A percentile compares a stretch with the other conserved stretches of the same genome.
Evolutionary conservation across 495 filamentous ascomycete genomes (phyloP).

Genomic region (Evernia prunastri): DNA sequence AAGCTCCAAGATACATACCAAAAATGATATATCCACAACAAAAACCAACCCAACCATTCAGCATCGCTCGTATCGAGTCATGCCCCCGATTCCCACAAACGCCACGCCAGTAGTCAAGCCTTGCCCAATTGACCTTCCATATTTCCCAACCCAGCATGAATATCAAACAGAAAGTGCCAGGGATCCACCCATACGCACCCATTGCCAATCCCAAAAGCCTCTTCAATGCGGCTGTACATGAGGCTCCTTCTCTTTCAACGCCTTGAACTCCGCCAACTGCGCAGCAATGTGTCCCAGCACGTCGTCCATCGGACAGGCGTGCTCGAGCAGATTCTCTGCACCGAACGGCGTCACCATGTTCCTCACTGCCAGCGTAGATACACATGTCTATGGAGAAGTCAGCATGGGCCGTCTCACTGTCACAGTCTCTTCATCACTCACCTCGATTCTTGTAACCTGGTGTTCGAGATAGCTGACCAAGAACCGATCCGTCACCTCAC

Average conservation of each 20-base stretch:
- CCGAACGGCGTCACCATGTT: slow-evolving; percentile 54
- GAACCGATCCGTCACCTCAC: slow-evolving; percentile 80
- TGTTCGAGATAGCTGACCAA: slow-evolving; percentile 85
- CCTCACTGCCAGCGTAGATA: slow-evolving; percentile 59
- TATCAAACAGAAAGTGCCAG: neutral
- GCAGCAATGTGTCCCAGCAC: slow-evolving; percentile 43
- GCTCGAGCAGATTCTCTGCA: slow-evolving; percentile 40
- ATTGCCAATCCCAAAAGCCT: neutral
- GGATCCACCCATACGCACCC: neutral
- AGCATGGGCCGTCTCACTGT: slow-evolving; percentile 16
- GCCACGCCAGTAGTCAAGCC: neutral
- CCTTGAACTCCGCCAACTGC: slow-evolving; percentile 46
- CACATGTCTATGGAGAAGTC: slow-evolving; percentile 45
- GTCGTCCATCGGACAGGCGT: slow-evolving; percentile 48
- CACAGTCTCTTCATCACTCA: slow-evolving; percentile 38
- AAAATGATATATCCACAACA: neutral
- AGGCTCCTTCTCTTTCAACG: slow-evolving; percentile 40
- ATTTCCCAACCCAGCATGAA: neutral
- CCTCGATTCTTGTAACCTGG: slow-evolving; percentile 91
- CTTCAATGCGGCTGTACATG: neutral
- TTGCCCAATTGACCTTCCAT: neutral
- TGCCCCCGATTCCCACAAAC: neutral
- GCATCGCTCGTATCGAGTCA: neutral
- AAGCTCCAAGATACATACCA: neutral
- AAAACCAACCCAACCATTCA: neutral